Base-by-base conservation (phyloP, 2,329 filamentous ascomycete genomes). In the Dactylellina haptotyla region DNA sequence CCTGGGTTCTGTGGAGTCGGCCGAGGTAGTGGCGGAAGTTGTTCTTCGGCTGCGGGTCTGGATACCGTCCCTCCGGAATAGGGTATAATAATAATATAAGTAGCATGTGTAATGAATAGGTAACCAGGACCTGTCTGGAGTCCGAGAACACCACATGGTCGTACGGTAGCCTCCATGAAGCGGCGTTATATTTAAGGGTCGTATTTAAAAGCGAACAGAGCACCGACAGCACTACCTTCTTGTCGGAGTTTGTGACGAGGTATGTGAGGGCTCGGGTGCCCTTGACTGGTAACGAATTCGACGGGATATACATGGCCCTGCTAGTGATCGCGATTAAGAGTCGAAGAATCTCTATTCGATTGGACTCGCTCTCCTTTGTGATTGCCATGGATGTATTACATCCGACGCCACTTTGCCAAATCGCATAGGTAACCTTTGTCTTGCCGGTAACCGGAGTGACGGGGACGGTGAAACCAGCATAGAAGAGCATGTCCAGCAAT, bases 321-420 rank as follows among this genome's bases (percentile, higher is more conserved):
- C 94, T 92, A 10, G 92, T 88, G 75, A 99, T 82, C 0, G 93
- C 93, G 76, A 99, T 84, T 41, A 99, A 85, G 66, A 99, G 84
- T 20, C 94, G 88, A 78, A 98, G 82, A 26, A 73, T 67, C 82
- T 99, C 95, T 76, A 90, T 93, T 70, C 95, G 88, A 81, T 97
- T 97, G 82, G 86, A 96, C 82, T 99, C 95, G 69, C 92, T 90
- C 78, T 98, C 93, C 80, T 92, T 96, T 58, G 89, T 97, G 2
- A 93, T 94, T 8, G 89, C 89, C 77, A 96, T 88, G 3, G 93
- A 88, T 14, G 90, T 91, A 80, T 97, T 96, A 83, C 94, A 98
- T 12, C 95, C 95, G 28, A 99, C 94, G 51, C 95, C 95, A 79
- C 92, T 98, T 82, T 97, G 93, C 95, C 95, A 99, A 80, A 99